Base-by-base conservation (phyloP, 2,329 filamentous ascomycete species). In the Ophiostoma sp. region DNA sequence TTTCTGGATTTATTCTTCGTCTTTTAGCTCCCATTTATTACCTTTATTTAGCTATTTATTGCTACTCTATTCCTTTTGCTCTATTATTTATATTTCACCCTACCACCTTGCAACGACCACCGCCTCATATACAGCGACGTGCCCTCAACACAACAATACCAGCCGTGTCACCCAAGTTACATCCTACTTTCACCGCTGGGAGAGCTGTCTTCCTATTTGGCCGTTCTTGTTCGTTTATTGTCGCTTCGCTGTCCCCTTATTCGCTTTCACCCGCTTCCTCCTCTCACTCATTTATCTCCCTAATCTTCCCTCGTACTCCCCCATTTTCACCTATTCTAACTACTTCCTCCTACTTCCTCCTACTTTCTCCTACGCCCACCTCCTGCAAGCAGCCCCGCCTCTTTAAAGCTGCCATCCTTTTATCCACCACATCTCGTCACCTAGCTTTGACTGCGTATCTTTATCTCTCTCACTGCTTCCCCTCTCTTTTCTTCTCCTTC, bases 401-500 rank as follows among this genome's bases (percentile, higher is more conserved):
- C 62, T 64, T 23, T 57, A 23, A 64, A 65, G 62, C 62, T 65
- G 62, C 62, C 62, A 65, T 65, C 57, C 57, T 62, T 62, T 62
- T 62, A 62, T 62, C 57, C 57, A 62, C 57, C 27, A 62, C 57
- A 62, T 62, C 57, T 65, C 62, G 62, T 65, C 62, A 39, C 62
- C 62, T 41, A 65, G 62, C 62, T 65, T 65, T 13, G 35, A 65
- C 62, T 39, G 62, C 62, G 62, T 65, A 65, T 65, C 62, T 65
- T 65, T 65, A 65, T 65, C 62, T 65, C 60, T 36, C 31, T 23
- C 57, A 62, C 57, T 62, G 57, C 52, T 31, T 66, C 36, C 66
- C 64, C 62, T 52, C 31, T 71, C 64, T 52, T 69, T 23, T 33
- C 17, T 48, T 67, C 69, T 52, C 54, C 44, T 67, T 68, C 33